Conservation (phyloP, 2,329 filamentous ascomycete genomes). For the Aspergillus chevalieri region DNA sequence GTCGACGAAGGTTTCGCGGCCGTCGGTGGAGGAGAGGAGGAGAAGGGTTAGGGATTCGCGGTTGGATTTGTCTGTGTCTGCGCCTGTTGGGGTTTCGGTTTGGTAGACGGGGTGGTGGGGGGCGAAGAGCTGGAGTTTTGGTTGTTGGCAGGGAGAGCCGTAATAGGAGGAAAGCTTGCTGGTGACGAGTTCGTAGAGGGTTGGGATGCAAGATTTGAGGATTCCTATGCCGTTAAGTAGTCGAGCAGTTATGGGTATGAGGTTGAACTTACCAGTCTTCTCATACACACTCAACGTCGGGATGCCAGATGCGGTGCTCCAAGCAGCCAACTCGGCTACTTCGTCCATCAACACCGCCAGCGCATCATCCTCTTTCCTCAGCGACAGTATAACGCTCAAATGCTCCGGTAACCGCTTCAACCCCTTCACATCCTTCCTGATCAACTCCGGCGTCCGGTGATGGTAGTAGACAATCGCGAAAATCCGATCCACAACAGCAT, state of each 20-base stretch:
- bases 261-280: conserved; percentile 61
- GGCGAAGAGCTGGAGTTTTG: conserved; percentile 65
- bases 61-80: conserved; percentile 17
- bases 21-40: conserved; percentile 80
- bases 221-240: conserved; percentile 52
- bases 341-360: conserved; percentile 83
- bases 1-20: conserved; percentile 88
- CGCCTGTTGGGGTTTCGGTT: conserved; percentile 11
- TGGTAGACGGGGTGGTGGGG: conserved; percentile 57
- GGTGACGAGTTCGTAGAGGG: conserved; percentile 71
- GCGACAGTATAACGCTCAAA: conserved; percentile 77
- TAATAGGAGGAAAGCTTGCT: conserved; percentile 84
- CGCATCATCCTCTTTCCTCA: conserved; percentile 63
- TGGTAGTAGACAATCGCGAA: conserved; percentile 87
- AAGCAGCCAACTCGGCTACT: conserved; percentile 83
- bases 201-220: conserved; percentile 82
- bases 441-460: conserved; percentile 88
- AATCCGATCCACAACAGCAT: conserved; percentile 69
- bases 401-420: conserved; percentile 74
- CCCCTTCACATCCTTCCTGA: conserved; percentile 74
- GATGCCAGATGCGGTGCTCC: conserved; percentile 87
- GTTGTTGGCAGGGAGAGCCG: conserved; percentile 59
- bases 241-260: background rate
- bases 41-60: conserved; percentile 54
- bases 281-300: conserved; percentile 87